Percentiles rank a stretch among this genome's conserved stretches.
Evolutionary conservation across 169 alveolate genomes (phyloP).

Genomic region (Cryptosporidium bovis): DNA sequence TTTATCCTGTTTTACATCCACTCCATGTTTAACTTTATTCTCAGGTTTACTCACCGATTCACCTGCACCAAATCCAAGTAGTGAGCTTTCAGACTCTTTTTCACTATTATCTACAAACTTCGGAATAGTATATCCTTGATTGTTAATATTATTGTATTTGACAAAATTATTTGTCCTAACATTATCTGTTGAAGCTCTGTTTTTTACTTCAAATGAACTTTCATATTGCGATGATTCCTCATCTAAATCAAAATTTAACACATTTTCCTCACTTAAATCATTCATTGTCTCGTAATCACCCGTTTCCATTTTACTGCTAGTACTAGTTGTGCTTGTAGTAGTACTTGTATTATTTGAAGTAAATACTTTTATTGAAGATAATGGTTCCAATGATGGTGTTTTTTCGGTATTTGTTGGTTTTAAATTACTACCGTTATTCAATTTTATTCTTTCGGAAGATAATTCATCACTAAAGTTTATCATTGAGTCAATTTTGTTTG

Average conservation of each 20-base stretch:
- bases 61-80: constrained; percentile 69
- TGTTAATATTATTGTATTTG: background rate
- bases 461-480: background rate
- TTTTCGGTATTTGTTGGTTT: background rate
- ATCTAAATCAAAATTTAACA: background rate
- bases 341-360: constrained; percentile 7
- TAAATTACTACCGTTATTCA: background rate
- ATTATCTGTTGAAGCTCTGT: constrained; percentile 20
- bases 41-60: constrained; percentile 13
- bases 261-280: background rate
- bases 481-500: background rate
- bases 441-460: background rate
- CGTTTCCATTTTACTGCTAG: background rate
- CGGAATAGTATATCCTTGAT: background rate
- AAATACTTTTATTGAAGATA: background rate
- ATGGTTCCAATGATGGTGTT: background rate
- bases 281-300: background rate
- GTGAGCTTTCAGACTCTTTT: constrained; percentile 25
- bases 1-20: background rate
- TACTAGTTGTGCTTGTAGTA: constrained; percentile 23
- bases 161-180: constrained; percentile 41
- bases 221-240: background rate
- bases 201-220: background rate
- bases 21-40: background rate
- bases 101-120: background rate